Evolutionary conservation across 352 stramenopile genomes (phyloP).

Genomic region (Phytophthora constricta): DNA sequence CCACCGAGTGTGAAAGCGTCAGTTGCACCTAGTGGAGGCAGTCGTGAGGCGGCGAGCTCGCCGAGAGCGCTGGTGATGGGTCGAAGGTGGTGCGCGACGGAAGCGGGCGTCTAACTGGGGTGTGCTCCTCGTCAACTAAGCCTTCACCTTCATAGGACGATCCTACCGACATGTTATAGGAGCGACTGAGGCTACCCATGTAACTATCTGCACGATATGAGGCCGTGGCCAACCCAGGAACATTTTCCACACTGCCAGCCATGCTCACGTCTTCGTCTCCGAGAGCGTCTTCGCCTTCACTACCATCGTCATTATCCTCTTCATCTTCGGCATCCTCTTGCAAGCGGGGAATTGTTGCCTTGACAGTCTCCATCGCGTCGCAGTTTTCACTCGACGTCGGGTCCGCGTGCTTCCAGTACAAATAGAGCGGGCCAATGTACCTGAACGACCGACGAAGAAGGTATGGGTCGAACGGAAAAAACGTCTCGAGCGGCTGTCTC

Average conservation of each 20-base stretch:
- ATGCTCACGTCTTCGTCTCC: slow-evolving; percentile 70
- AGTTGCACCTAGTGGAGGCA: slow-evolving; percentile 59
- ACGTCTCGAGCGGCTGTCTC: slow-evolving; percentile 82
- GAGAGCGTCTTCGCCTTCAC: slow-evolving; percentile 54
- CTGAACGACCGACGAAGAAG: slow-evolving; percentile 93
- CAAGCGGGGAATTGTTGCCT: slow-evolving; percentile 66
- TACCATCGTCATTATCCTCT: slow-evolving; percentile 37
- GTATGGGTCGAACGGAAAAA: slow-evolving; percentile 99
- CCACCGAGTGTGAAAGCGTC: slow-evolving; percentile 66
- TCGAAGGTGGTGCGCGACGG: slow-evolving; percentile 62
- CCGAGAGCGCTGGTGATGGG: slow-evolving; percentile 70
- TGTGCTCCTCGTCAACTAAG: slow-evolving; percentile 51
- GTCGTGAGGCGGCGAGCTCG: slow-evolving; percentile 65
- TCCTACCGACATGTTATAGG: slow-evolving; percentile 60
- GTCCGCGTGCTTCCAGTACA: slow-evolving; percentile 94
- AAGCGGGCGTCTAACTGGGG: slow-evolving; percentile 32
- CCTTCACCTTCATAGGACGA: slow-evolving; percentile 61
- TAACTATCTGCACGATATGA: slow-evolving; percentile 56
- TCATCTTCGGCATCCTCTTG: slow-evolving; percentile 58
- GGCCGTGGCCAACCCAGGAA: slow-evolving; percentile 23
- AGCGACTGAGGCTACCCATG: slow-evolving; percentile 56
- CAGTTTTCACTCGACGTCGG: slow-evolving; percentile 77
- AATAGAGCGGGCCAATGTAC: slow-evolving; percentile 94
- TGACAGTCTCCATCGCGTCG: slow-evolving; percentile 64
- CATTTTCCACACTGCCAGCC: slow-evolving; percentile 43